Evolutionary conservation across 306 rosid species (phyloP).

Genomic region (Ormosia semicastrata): DNA sequence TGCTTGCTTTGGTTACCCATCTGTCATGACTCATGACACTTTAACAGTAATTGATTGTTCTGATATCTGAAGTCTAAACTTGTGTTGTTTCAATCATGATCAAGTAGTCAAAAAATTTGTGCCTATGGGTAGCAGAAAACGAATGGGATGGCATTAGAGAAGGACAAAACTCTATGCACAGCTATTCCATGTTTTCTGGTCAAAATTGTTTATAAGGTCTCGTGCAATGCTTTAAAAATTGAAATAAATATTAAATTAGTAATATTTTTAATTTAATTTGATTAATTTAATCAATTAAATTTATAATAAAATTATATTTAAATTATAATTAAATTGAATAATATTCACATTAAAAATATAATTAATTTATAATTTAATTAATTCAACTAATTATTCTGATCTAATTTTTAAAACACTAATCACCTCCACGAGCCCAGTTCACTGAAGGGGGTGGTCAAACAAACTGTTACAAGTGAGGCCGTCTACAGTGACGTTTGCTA

Average conservation of each 20-base stretch:
- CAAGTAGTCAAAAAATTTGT: neutral
- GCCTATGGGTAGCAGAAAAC: neutral
- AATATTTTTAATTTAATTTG: no score
- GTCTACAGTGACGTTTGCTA: conserved; percentile 31
- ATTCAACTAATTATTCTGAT: no score
- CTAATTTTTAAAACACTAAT: no score
- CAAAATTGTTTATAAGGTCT: conserved; percentile 37
- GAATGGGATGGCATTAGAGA: neutral
- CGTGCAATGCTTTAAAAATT: no score
- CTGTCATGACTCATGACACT: conserved; percentile 22
- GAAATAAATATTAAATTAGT: no score
- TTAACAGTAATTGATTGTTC: conserved; percentile 34
- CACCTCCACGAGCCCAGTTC: neutral
- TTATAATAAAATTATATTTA: no score
- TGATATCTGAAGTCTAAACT: conserved; percentile 13
- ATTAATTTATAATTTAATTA: no score
- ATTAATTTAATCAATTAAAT: no score
- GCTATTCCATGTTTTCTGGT: conserved; percentile 41
- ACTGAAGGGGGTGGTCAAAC: conserved; percentile 31
- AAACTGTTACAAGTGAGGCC: conserved; percentile 28
- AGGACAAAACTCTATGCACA: conserved; percentile 19
- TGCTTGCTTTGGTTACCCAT: neutral
- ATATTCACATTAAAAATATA: no score
- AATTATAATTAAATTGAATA: no score
- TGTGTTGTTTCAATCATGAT: conserved; percentile 17